phyloP scores from a whole-genome alignment of 257 asterid genomes.

The Capsicum rhomboideum region DNA sequence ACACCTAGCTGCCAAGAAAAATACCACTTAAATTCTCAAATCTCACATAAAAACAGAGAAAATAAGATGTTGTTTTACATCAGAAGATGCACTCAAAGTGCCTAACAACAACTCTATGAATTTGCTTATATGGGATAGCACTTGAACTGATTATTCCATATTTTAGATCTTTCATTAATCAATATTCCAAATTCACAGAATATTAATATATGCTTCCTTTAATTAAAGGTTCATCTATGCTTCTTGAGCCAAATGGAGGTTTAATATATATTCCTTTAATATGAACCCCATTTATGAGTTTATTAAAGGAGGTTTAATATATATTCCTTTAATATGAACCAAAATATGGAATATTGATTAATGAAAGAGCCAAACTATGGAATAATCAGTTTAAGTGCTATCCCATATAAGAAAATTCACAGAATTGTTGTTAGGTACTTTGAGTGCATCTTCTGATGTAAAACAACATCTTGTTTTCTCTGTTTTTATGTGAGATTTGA shows the following conservation, averaged over 20 bases:
- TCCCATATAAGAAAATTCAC: neutral
- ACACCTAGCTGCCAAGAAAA: neutral
- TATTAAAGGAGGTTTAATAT: neutral
- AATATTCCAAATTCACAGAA: neutral
- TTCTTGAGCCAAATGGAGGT: too few relatives aligned
- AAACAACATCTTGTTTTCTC: neutral
- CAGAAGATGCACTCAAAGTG: neutral
- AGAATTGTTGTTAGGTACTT: neutral
- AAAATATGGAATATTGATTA: neutral
- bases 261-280: too few relatives aligned
- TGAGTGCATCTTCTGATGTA: neutral
- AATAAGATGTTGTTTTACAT: neutral
- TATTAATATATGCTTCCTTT: too few relatives aligned
- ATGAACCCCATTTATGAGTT: neutral
- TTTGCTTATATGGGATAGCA: neutral
- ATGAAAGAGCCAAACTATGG: neutral
- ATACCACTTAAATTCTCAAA: neutral
- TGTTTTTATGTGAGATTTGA: neutral
- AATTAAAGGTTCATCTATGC: too few relatives aligned
- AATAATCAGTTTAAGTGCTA: neutral
- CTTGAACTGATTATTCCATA: neutral
- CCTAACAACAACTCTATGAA: neutral
- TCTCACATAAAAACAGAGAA: neutral
- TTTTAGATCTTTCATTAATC: neutral
- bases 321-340: neutral